Base-by-base conservation (phyloP, 441 rosid species). In the Biscutella laevigata region DNA sequence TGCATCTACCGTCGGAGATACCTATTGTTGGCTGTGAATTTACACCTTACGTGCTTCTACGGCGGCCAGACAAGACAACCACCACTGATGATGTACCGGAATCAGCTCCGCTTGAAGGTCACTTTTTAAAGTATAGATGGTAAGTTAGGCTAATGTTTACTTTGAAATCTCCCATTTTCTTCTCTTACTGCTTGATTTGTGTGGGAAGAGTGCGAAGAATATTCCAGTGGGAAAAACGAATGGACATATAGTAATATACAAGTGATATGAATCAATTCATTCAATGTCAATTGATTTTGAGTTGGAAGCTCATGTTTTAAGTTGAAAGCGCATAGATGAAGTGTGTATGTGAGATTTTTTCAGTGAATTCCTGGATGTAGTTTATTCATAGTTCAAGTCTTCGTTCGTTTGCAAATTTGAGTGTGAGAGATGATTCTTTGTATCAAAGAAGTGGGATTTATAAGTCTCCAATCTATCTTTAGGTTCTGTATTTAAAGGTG, bases 21-120 rank as follows among this genome's bases (percentile, higher is more conserved):
- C 98, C 98, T 38, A 83, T 88, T 66, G 98, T 91, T 59, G 98
- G 98, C 70, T 83, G 96, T 51, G 96, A 91, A 77, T 78, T 91
- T 52, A 80, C 96, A 62, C 98, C 98, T 47, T 85, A 88, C 60
- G 94, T 91, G 11, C 81, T 88, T 29, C 59, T 88, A 41, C 82
- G 91, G 56, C 91, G 94, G 5, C 82, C 82, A 2, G 94, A 88
- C 61, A 82, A 75, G 61, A 29, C 79, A 10, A 53, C 61, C 35
- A 50, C 74, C 43, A 74, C 83, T 42, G 94, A 83, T 16, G 98
- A 91, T 74, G 91, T 88, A 13, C 74, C 91, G 0, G 98, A 87
- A 79, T 71, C 86, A 1, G 75, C 87, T 42, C 95, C 98, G 7
- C 54, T 80, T 34, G 95, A 85, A 25, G 94, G 91, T 35, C 85